Percentiles rank a stretch among this genome's conserved stretches.
Conservation (phyloP, 1,284 basidiomycete genomes). For the Tilletiaria anomala region DNA sequence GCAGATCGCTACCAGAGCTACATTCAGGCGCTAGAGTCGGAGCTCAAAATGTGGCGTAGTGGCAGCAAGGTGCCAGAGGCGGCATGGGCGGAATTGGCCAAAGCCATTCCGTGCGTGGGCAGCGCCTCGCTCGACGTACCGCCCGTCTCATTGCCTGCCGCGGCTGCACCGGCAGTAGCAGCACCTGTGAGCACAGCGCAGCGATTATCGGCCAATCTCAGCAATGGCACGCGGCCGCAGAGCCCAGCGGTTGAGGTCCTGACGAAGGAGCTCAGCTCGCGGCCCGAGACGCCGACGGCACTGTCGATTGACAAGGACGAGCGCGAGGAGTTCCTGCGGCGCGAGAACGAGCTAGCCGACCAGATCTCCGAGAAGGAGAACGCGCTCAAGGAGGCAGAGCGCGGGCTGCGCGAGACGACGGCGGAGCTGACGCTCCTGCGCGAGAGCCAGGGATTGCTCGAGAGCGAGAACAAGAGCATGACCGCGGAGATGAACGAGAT, state of each 20-base stretch:
- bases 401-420: slow-evolving; percentile 44
- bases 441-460: slow-evolving; percentile 50
- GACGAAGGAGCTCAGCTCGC: slow-evolving; percentile 47
- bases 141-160: slow-evolving; percentile 52
- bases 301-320: slow-evolving; percentile 86
- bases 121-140: slow-evolving; percentile 43
- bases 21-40: slow-evolving; percentile 76
- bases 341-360: slow-evolving; percentile 95
- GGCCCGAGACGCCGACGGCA: slow-evolving; percentile 52
- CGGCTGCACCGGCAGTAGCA: slow-evolving; percentile 40
- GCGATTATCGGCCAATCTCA: slow-evolving; percentile 46
- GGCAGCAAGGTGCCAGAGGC: slow-evolving; percentile 73
- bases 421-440: slow-evolving; percentile 75
- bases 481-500: slow-evolving; percentile 65
- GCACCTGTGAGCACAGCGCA: slow-evolving; percentile 15
- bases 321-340: slow-evolving; percentile 83
- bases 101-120: slow-evolving; percentile 42
- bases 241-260: slow-evolving; percentile 66
- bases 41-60: slow-evolving; percentile 75
- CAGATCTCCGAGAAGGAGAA: slow-evolving; percentile 65
- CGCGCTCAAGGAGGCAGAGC: slow-evolving; percentile 19
- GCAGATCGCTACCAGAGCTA: slow-evolving; percentile 72
- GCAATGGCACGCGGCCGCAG: slow-evolving; percentile 50
- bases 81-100: slow-evolving; percentile 65
- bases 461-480: slow-evolving; percentile 26